Base-by-base conservation (phyloP, 176 grass and related monocot genomes). In the Chloris gayana region DNA sequence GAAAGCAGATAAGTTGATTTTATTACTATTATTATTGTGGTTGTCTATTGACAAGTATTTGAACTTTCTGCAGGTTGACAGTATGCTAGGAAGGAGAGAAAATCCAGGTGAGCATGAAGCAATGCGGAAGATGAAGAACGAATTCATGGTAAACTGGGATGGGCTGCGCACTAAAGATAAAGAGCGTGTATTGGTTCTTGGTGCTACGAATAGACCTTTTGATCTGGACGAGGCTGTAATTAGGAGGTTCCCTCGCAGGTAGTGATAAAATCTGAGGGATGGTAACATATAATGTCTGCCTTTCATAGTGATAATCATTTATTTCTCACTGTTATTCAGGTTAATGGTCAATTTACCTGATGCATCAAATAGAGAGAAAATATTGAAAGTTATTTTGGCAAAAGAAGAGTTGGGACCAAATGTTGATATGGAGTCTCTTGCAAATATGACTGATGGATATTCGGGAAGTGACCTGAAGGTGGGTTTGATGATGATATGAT, bases 61-160 rank as follows among this genome's bases (percentile, higher is more conserved):
- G 42, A 60, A 73, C 18, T 59, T 73, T 82, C 15, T 74, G 70
- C 75, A 98, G 96, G 96, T 99, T 19, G 96, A 99, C 74, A 99
- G 96, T 85, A 99, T 99, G 96, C 74, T 99, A 72, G 96, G 96
- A 75, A 93, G 92, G 88, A 95, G 96, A 82, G 96, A 99, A 72
- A 99, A 99, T 87, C 96, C 96, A 17, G 93, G 93, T 69, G 96
- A 99, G 84, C 96, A 99, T 82, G 96, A 99, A 91, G 96, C 96
- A 9, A 99, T 99, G 93, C 88, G 93, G 27, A 99, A 99, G 87
- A 99, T 99, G 96, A 99, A 99, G 85, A 99, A 99, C 76, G 96
- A 99, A 81, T 99, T 99, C 77, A 99, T 99, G 96, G 90, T 99
- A 53, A 95, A 95, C 56, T 99, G 96, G 96, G 96, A 99, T 73